Evolutionary conservation across 2,329 filamentous ascomycete species (phyloP), one percentile per base, ranked within the genome.

Genomic region (Laburnicola sp.): DNA sequence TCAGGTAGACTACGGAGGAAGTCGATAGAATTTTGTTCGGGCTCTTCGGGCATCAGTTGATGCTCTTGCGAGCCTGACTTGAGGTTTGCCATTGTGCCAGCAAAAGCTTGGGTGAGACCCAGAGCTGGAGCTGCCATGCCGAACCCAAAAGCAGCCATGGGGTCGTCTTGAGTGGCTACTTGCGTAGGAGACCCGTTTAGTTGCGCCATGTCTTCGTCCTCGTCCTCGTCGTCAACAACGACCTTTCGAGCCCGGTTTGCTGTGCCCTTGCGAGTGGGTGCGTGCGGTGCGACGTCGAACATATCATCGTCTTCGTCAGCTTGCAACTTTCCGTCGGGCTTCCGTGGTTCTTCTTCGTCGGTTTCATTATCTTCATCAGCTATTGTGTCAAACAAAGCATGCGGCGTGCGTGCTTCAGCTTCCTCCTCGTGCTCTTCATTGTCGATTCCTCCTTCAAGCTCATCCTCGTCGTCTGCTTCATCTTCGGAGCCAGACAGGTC

Each of bases 41-140:
- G 42, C 55, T 74, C 63, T 44, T 66, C 64, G 45, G 66, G 62
- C 23, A 55, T 30, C 27, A 47, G 47, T 37, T 69, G 54, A 37
- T 58, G 50, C 42, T 60, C 68, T 11, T 72, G 69, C 78, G 63
- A 58, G 6, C 64, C 71, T 2, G 70, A 68, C 42, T 80, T 74
- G 52, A 78, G 77, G 32, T 83, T 85, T 41, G 89, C 91, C 84
- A 97, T 88, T 1, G 91, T 96, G 9, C 90, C 90, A 4, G 88
- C 89, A 68, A 96, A 97, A 56, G 94, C 93, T 64, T 96, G 92
- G 0, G 91, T 95, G 38, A 96, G 79, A 7, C 90, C 88, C 36
- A 96, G 70, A 4, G 78, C 73, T 35, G 71, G 66, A 39, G 67
- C 52, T n/a, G 59, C 54, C n/a, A 64, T 63, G 5, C 68, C 51